Conservation (phyloP, 1,284 basidiomycete genomes). For the Ustilago sp. region DNA sequence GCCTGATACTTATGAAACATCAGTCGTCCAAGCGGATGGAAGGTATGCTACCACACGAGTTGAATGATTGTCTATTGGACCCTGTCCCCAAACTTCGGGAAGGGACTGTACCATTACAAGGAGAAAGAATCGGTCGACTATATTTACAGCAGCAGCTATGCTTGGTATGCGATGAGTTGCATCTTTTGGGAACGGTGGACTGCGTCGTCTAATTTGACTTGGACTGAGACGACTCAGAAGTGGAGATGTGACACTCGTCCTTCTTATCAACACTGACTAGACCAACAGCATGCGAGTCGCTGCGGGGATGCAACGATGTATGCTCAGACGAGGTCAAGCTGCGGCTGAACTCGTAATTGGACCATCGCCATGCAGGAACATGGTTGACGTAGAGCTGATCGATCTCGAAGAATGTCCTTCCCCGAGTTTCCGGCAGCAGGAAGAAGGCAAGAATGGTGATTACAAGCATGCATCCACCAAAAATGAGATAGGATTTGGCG, state of each 20-base stretch:
- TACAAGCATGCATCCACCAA: conserved; percentile 55
- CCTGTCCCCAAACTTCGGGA: too few relatives aligned
- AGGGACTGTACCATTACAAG: background rate
- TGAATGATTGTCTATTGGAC: too few relatives aligned
- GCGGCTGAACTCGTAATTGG: conserved; percentile 40
- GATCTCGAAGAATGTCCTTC: conserved; percentile 57
- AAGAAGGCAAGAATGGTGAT: conserved; percentile 53
- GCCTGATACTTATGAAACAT: too few relatives aligned
- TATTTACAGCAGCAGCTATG: background rate
- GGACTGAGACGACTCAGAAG: conserved; percentile 13
- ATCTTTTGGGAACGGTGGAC: background rate
- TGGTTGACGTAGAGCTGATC: conserved; percentile 56
- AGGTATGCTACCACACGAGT: too few relatives aligned
- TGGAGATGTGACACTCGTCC: conserved; percentile 18
- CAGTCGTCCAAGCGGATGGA: too few relatives aligned
- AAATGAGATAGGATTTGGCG: conserved; percentile 62
- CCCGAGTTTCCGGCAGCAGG: conserved; percentile 56
- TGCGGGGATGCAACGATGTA: conserved; percentile 17
- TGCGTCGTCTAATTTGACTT: background rate
- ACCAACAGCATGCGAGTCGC: conserved; percentile 25
- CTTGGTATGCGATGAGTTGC: background rate
- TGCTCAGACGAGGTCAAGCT: background rate
- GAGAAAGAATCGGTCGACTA: background rate
- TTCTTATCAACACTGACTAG: conserved; percentile 45
- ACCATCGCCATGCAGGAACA: conserved; percentile 53